A percentile compares a stretch with the other conserved stretches of the same genome.
Evolutionary conservation across 2,329 filamentous ascomycete species (phyloP).

Genomic region (Phialophora expanda): DNA sequence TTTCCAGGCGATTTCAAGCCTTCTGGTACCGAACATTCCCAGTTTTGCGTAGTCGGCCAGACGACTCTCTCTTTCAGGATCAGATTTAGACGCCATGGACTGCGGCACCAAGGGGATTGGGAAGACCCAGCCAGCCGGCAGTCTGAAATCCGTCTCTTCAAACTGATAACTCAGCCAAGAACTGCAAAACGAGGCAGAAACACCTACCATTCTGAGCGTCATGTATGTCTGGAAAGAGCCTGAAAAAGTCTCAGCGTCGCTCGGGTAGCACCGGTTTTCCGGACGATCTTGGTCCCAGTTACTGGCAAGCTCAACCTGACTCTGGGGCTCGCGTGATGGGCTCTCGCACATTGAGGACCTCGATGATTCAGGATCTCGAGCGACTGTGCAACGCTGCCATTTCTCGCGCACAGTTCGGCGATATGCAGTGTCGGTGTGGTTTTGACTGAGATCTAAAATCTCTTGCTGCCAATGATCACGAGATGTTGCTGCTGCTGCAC

Average conservation of each 20-base stretch:
- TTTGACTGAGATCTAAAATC: not conserved
- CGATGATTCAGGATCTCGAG: not conserved
- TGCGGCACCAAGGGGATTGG: no score
- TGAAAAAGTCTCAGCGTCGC: not conserved
- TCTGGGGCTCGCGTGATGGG: not conserved
- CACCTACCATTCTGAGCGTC: not conserved
- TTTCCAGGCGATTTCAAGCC: not conserved
- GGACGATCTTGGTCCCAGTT: not conserved
- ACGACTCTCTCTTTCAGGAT: not conserved
- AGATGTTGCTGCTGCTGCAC: not conserved
- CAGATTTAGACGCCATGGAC: no score
- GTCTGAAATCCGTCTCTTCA: not conserved
- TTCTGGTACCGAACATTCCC: not conserved
- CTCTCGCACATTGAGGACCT: not conserved
- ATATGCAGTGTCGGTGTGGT: not conserved
- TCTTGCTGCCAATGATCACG: not conserved
- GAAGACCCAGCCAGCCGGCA: no score
- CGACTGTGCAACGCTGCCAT: not conserved
- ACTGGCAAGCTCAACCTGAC: not conserved
- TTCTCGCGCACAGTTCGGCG: not conserved
- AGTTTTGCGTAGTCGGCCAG: not conserved
- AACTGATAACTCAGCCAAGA: not conserved
- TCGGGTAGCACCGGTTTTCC: not conserved
- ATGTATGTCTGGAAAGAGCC: not conserved
- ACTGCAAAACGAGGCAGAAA: not conserved